phyloP scores from a whole-genome alignment of 2,329 filamentous ascomycete genomes.

The Diaporthe destruens region DNA sequence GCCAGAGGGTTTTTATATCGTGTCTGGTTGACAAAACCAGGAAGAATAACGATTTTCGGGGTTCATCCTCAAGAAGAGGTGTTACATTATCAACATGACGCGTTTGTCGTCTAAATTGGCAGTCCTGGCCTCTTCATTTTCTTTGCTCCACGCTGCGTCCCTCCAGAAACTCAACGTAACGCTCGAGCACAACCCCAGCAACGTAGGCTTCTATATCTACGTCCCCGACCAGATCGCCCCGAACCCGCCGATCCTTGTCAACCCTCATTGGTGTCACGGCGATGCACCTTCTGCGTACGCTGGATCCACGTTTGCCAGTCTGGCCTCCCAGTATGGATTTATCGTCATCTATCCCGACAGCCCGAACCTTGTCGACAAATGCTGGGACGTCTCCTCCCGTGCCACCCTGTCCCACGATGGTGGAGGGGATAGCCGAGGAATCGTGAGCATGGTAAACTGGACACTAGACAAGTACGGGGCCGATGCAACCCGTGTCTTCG shows the following conservation, averaged over 20 bases:
- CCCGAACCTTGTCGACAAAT: slow-evolving; percentile 57
- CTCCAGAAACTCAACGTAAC: slow-evolving; percentile 46
- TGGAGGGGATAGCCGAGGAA: slow-evolving; percentile 64
- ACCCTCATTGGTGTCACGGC: slow-evolving; percentile 69
- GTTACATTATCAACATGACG: not conserved
- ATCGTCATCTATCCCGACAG: slow-evolving; percentile 59
- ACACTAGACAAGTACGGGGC: slow-evolving; percentile 60
- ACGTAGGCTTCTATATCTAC: slow-evolving; percentile 66
- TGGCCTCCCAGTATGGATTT: slow-evolving; percentile 67
- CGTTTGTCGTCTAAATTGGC: slow-evolving; percentile 12
- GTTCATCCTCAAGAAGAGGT: not conserved
- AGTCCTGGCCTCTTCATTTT: not conserved
- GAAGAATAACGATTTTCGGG: too few relatives aligned
- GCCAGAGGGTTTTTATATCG: not conserved
- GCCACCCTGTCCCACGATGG: slow-evolving; percentile 62
- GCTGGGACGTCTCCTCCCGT: slow-evolving; percentile 70
- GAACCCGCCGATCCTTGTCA: slow-evolving; percentile 65
- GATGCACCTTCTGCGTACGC: slow-evolving; percentile 62
- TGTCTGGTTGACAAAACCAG: not conserved
- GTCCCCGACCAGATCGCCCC: slow-evolving; percentile 57
- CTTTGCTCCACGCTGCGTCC: slow-evolving; percentile 44
- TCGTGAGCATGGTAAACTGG: slow-evolving; percentile 67
- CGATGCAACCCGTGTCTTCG: slow-evolving; percentile 62
- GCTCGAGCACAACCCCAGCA: slow-evolving; percentile 62
- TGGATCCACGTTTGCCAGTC: slow-evolving; percentile 64